Evolutionary conservation across 805 yeast genomes (phyloP).

Genomic region (Wickerhamomyces rabaulensis): DNA sequence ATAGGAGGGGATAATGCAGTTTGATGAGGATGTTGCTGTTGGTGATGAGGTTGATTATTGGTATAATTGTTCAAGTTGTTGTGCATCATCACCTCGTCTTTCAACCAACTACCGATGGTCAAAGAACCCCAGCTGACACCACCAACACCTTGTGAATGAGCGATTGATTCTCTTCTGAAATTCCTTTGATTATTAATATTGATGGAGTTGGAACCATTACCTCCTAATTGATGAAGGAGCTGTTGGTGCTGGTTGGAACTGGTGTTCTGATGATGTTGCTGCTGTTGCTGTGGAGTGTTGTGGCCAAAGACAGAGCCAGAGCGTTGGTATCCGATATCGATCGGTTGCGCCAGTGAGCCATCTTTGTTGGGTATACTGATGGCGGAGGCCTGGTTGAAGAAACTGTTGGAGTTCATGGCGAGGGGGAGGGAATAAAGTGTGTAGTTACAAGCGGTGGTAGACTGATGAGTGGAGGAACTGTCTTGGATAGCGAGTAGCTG

Average conservation of each 20-base stretch:
- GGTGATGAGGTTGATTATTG: constrained; percentile 11
- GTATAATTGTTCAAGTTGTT: constrained; percentile 13
- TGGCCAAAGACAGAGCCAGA: constrained; percentile 22
- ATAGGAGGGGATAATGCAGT: constrained; percentile 50
- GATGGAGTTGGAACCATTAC: constrained; percentile 17
- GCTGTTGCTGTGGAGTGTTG: constrained; percentile 12
- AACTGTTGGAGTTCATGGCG: constrained; percentile 16
- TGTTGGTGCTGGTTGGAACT: background rate
- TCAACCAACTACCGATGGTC: constrained; percentile 91
- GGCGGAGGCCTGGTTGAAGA: constrained; percentile 24
- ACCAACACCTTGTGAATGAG: constrained; percentile 97
- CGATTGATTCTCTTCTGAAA: constrained; percentile 83
- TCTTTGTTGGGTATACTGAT: constrained; percentile 27
- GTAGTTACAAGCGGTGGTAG: no score
- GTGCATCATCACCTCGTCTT: constrained; percentile 81
- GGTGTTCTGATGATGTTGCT: constrained; percentile 1
- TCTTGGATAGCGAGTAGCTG: background rate
- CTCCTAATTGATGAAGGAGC: background rate
- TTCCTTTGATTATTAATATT: constrained; percentile 31
- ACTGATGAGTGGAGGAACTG: no score
- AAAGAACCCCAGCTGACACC: constrained; percentile 97
- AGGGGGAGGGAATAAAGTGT: no score
- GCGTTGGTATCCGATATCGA: constrained; percentile 32
- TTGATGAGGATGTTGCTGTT: constrained; percentile 11
- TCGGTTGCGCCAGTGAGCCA: constrained; percentile 27